Conservation (phyloP, 2,329 filamentous ascomycete species). For the Keithomyces neogunnii region DNA sequence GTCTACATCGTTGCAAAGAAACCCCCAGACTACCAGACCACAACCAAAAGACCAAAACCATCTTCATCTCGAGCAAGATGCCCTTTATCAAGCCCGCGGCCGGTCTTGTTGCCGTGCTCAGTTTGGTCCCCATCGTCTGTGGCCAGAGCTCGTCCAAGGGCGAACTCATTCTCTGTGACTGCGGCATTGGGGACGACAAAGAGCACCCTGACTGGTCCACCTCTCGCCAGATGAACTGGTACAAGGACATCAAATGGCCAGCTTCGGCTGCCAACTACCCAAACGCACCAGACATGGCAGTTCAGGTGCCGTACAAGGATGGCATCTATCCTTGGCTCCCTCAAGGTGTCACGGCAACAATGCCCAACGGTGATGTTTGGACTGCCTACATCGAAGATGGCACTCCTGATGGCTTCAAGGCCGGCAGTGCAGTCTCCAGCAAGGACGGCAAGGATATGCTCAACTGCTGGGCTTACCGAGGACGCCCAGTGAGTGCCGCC, state of each 20-base stretch:
- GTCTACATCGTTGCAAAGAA: not conserved
- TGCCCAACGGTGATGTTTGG: slow-evolving; percentile 31
- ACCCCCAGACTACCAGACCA: not conserved
- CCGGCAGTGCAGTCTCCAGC: slow-evolving; percentile 30
- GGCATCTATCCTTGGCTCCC: slow-evolving; percentile 31
- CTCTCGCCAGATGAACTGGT: slow-evolving; percentile 36
- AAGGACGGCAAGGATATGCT: slow-evolving; percentile 29
- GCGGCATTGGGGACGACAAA: slow-evolving; percentile 33
- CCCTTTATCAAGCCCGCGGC: slow-evolving; percentile 13
- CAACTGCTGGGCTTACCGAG: slow-evolving; percentile 33
- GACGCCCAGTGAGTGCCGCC: slow-evolving; percentile 28
- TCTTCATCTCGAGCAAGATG: slow-evolving; percentile 12
- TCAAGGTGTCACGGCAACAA: slow-evolving; percentile 26
- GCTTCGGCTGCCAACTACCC: slow-evolving; percentile 24
- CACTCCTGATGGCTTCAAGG: slow-evolving; percentile 30
- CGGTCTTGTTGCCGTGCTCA: slow-evolving; percentile 13
- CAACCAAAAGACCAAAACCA: not conserved
- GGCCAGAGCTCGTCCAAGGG: slow-evolving; percentile 22
- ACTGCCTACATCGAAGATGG: slow-evolving; percentile 32
- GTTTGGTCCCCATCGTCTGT: slow-evolving; percentile 13
- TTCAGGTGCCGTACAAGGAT: slow-evolving; percentile 29
- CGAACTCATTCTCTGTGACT: slow-evolving; percentile 32
- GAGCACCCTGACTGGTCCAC: slow-evolving; percentile 31
- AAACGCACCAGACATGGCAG: slow-evolving; percentile 27
- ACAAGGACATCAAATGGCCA: slow-evolving; percentile 29